Evolutionary conservation across 176 grass and related monocot genomes (phyloP).

Genomic region (Aegilops speltoides): DNA sequence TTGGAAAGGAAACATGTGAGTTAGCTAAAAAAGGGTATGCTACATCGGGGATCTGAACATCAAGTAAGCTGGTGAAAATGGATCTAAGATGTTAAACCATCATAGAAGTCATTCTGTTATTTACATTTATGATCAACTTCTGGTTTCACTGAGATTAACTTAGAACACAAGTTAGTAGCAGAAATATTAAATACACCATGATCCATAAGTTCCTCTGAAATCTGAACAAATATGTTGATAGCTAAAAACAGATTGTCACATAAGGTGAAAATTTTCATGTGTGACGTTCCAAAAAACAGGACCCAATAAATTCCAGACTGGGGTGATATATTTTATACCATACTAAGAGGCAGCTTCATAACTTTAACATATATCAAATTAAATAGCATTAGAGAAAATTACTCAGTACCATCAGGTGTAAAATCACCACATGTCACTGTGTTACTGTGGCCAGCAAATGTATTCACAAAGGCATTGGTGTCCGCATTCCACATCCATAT

Average conservation of each 20-base stretch:
- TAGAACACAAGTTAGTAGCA: background rate
- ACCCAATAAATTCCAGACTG: background rate
- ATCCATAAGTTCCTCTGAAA: background rate
- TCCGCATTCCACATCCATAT: background rate
- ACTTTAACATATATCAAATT: background rate
- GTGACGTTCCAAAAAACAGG: background rate
- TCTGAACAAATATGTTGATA: background rate
- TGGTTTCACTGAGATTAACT: too few species aligned
- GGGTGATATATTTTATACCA: background rate
- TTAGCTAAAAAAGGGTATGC: background rate
- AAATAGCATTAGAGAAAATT: background rate
- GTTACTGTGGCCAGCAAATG: slow-evolving; percentile 71
- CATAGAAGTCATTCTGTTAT: background rate
- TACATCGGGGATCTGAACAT: background rate
- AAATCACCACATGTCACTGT: slow-evolving; percentile 83
- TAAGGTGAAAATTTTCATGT: background rate
- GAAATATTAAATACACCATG: background rate
- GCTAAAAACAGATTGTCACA: background rate
- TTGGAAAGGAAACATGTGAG: slow-evolving; percentile 30
- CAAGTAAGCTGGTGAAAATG: background rate
- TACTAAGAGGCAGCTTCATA: background rate
- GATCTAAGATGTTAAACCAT: background rate
- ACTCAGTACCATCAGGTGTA: background rate
- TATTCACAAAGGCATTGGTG: slow-evolving; percentile 44
- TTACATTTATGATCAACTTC: background rate